phyloP scores from a whole-genome alignment of 768 basidiomycete genomes.

The Mycena rosella region DNA sequence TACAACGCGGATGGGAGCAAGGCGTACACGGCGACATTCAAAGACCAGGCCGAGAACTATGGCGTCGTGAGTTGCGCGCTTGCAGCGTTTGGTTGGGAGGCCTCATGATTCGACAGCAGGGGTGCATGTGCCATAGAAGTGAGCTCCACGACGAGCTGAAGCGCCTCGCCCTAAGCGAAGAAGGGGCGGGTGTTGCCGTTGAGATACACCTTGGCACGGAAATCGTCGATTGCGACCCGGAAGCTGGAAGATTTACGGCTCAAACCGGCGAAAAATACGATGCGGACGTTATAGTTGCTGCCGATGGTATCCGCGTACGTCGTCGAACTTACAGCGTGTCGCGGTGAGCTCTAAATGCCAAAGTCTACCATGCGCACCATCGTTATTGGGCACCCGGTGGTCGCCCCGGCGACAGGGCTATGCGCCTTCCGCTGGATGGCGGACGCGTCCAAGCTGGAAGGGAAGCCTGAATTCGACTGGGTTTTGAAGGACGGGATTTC shows the following conservation, averaged over 20 bases:
- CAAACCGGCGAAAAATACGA: constrained; percentile 2
- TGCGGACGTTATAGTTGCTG: constrained; percentile 16
- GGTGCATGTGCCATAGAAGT: background rate
- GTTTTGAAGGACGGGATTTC: constrained; percentile 10
- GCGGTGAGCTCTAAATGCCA: background rate
- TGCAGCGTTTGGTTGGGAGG: too few relatives aligned
- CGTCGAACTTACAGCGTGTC: background rate
- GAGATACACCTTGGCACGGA: background rate
- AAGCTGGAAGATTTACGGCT: background rate
- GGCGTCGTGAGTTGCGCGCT: background rate
- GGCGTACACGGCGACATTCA: background rate
- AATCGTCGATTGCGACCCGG: constrained; percentile 2
- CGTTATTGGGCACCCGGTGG: constrained; percentile 12
- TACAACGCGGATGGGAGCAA: background rate
- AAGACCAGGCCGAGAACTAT: background rate
- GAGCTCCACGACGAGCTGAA: constrained; percentile 10
- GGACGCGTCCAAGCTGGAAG: constrained; percentile 15
- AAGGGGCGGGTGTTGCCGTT: background rate
- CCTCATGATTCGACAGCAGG: background rate
- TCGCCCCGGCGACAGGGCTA: background rate
- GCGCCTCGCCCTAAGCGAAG: background rate
- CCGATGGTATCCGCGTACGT: constrained; percentile 13
- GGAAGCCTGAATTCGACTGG: constrained; percentile 17
- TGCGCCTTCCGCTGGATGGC: constrained; percentile 22
- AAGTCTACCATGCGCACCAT: constrained; percentile 21